Evolutionary conservation across 2,329 filamentous ascomycete genomes (phyloP), one percentile per base, ranked within the genome.

Genomic region (Davidsoniella australis): DNA sequence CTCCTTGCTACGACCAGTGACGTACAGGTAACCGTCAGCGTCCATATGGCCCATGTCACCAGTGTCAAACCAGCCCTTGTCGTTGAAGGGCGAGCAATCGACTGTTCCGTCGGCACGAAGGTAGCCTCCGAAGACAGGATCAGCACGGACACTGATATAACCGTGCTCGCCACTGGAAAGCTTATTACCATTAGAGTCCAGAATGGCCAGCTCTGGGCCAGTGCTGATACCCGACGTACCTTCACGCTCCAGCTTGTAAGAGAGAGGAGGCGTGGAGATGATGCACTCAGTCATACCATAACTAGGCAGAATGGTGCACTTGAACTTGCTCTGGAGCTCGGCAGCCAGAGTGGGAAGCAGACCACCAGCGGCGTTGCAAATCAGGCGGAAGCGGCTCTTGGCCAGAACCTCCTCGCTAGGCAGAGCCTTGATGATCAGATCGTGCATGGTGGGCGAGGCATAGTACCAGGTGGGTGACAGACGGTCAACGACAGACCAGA

Each of bases 271-370:
- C 2, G 71, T 73, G 2, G 70, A 72, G 43, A 75, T 75, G 0
- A 75, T 75, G 55, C 72, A 75, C 61, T 75, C 72, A 1, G 72
- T 76, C 72, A 76, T 75, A 16, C 72, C 73, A 55, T 76, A 76
- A 54, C 70, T 74, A 2, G 72, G 72, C 16, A 76, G 62, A 2
- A 76, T 67, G 2, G 64, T 64, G 50, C 69, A 72, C 9, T 64
- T 60, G 58, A 76, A 76, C 0, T 66, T 70, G 50, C 71, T 65
- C 14, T 65, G 63, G 8, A 76, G 61, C 47, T 67, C 67, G 24
- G 59, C 57, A 0, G 72, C 71, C 38, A 75, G 59, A 2, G 70
- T 68, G 1, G 72, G 72, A 2, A 74, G 61, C 2, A 75, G 61
- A 20, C 68, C 71, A 41, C 70, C 72, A 26, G 71, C 71, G 8